Percentiles rank a stretch among this genome's conserved stretches.
Evolutionary conservation across 768 basidiomycete species (phyloP).

Genomic region (Grammothele lineata): DNA sequence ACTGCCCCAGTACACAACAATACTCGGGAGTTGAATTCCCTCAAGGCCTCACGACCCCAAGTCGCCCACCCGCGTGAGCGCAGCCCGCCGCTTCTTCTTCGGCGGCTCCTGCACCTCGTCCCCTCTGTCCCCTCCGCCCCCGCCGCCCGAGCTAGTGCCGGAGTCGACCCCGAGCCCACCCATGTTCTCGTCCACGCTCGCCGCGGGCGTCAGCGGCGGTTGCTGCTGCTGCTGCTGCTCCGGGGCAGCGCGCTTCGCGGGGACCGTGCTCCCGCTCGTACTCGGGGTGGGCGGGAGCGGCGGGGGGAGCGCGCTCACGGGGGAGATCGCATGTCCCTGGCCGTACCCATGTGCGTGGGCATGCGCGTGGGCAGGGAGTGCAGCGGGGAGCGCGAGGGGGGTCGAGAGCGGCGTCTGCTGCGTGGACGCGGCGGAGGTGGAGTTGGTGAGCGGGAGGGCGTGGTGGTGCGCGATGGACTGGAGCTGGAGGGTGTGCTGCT

Average conservation of each 20-base stretch:
- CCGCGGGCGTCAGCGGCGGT: conserved; percentile 31
- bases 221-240: no score
- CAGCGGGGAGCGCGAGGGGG: conserved; percentile 21
- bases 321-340: no score
- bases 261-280: background rate
- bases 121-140: background rate
- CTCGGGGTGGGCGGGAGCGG: conserved; percentile 1
- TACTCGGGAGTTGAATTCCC: no score
- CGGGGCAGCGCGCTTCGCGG: conserved; percentile 31
- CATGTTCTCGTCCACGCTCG: conserved; percentile 23
- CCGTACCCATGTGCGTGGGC: no score
- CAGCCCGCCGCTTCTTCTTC: conserved; percentile 85
- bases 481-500: conserved; percentile 87
- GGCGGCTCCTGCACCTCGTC: conserved; percentile 48
- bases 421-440: conserved; percentile 12
- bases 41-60: conserved; percentile 18
- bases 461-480: conserved; percentile 88
- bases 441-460: conserved; percentile 35
- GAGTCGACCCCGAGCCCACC: background rate
- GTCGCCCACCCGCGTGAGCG: conserved; percentile 66
- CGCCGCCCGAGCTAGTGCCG: conserved; percentile 2
- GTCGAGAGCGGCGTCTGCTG: conserved; percentile 22
- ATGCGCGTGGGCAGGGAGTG: no score
- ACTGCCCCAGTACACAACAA: no score
- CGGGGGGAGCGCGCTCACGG: conserved; percentile 14